Conservation (phyloP, 805 yeast genomes). For the Wickerhamomyces ciferrii region DNA sequence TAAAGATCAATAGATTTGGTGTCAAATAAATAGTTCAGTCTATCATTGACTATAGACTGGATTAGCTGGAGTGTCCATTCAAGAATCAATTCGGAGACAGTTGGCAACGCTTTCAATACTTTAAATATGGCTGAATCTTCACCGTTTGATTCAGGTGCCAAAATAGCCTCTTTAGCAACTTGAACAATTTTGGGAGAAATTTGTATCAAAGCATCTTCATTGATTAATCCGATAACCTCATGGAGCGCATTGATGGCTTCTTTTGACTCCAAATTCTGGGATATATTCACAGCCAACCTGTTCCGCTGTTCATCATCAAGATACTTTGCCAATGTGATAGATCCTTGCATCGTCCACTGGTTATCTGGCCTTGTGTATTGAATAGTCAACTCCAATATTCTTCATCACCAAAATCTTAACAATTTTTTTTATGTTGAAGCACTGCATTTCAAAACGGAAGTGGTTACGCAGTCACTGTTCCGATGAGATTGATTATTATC, state of each 20-base stretch:
- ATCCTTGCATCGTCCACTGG: background rate
- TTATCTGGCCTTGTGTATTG: no score
- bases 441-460: background rate
- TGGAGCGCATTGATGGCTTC: background rate
- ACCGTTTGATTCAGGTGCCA: background rate
- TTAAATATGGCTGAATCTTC: background rate
- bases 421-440: background rate
- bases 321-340: slow-evolving; percentile 3
- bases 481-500: slow-evolving; percentile 1
- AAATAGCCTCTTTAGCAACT: background rate
- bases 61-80: slow-evolving; percentile 5
- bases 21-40: slow-evolving; percentile 2
- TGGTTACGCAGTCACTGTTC: background rate
- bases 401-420: background rate
- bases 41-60: slow-evolving; percentile 1
- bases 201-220: background rate
- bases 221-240: background rate
- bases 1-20: background rate
- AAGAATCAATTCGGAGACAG: slow-evolving; percentile 1
- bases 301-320: slow-evolving; percentile 3
- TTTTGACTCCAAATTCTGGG: background rate
- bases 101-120: slow-evolving; percentile 8
- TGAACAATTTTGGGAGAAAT: background rate
- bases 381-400: no score
- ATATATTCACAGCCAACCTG: slow-evolving; percentile 2